phyloP scores from a whole-genome alignment of 371 early-diverging fungal genomes.

The Syncephalastrum contaminatum region DNA sequence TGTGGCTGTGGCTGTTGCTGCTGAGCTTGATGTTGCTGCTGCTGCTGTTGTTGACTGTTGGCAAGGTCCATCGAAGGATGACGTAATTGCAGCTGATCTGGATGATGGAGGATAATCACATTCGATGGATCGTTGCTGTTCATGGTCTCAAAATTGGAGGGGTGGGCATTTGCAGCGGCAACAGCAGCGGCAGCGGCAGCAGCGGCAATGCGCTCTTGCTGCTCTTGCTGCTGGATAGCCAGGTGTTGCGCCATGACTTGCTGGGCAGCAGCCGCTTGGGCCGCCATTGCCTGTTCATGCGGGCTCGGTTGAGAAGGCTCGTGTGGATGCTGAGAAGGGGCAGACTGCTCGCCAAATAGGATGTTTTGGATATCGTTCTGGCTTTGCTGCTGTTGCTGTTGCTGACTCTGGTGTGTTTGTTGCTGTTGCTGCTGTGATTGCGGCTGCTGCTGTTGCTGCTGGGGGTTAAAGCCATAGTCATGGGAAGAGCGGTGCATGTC shows the following conservation, averaged over 20 bases:
- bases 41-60: no score
- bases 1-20: not conserved
- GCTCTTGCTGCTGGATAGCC: constrained; percentile 12
- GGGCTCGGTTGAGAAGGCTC: constrained; percentile 8
- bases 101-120: constrained; percentile 13
- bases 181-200: not conserved
- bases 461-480: not conserved
- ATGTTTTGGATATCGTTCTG: constrained; percentile 11
- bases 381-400: constrained; percentile 9
- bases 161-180: constrained; percentile 2
- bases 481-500: no score
- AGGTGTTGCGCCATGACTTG: constrained; percentile 20
- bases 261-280: constrained; percentile 14
- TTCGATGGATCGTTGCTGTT: constrained; percentile 7
- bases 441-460: constrained; percentile 4
- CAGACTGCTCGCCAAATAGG: constrained; percentile 7
- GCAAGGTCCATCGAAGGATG: not conserved
- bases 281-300: constrained; percentile 13
- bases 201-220: constrained; percentile 2
- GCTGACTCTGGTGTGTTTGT: not conserved
- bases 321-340: constrained; percentile 6
- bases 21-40: no score
- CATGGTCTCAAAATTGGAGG: no score
- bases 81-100: constrained; percentile 11
- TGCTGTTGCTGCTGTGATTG: constrained; percentile 2